phyloP scores from a whole-genome alignment of 257 asterid genomes.

The Solanum chiquidenum region DNA sequence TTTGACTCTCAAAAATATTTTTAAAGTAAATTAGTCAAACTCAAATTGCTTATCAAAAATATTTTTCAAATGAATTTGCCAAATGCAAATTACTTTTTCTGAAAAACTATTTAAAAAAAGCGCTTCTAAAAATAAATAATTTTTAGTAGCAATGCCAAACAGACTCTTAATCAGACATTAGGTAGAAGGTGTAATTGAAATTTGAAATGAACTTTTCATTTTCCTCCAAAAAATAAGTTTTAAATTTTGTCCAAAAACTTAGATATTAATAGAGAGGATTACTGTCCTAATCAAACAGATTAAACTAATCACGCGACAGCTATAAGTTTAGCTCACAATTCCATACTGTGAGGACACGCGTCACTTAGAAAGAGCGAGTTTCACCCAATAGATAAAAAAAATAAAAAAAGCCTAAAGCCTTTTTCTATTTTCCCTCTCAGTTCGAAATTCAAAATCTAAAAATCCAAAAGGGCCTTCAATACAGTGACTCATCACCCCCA shows the following conservation, averaged over 20 bases:
- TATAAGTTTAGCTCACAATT: background rate
- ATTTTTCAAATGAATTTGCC: too few species aligned
- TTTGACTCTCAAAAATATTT: too few species aligned
- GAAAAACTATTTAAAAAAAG: too few species aligned
- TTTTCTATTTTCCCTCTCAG: background rate
- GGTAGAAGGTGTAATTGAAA: background rate
- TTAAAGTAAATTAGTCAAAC: too few species aligned
- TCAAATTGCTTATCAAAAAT: too few species aligned
- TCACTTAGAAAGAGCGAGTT: background rate
- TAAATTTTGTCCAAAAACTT: background rate
- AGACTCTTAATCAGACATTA: too few species aligned
- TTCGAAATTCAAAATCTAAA: constrained; percentile 4
- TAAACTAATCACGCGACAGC: background rate
- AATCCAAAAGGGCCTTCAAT: background rate
- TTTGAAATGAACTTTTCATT: background rate
- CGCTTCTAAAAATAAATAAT: too few species aligned
- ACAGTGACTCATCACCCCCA: background rate
- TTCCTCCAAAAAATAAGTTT: background rate
- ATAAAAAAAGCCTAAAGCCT: background rate
- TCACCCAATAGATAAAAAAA: background rate
- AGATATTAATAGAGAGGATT: background rate
- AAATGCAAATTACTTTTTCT: too few species aligned
- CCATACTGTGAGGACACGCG: background rate
- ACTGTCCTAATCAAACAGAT: background rate
- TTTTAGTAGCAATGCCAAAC: too few species aligned